Base-by-base conservation (phyloP, 73 alveolate species). In the Loxodes magnus region DNA sequence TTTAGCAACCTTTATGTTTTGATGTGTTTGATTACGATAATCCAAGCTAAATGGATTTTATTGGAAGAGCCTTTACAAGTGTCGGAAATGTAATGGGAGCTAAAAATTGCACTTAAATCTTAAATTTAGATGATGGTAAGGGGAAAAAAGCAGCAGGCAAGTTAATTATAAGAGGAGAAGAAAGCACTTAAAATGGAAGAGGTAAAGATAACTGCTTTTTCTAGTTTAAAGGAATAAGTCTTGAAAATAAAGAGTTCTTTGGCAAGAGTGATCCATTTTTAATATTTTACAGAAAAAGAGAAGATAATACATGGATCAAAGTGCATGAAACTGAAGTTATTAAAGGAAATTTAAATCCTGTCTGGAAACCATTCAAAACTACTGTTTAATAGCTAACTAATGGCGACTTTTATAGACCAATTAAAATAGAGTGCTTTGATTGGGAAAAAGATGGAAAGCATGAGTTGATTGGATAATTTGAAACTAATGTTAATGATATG, bases 381-480 rank as follows among this genome's bases (percentile, higher is more conserved):
- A 43, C 87, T 5, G 19, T 67, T 7, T 43, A 44, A 5, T 42
- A 64, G 41, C 28, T 83, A 7, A 64, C 83, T 43, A 61, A 56
- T 24, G 86, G 86, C 4, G 64, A 79, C 36, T 26, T 20, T 9
- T 10, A 23, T 16, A 34, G 43, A 2, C 79, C 80, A 3, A 58
- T 83, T 2, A 83, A 55, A 38, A 46, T 83, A 20, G 84, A 74
- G 28, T 57, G 80, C 19, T 83, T 64, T 68, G 84, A 77, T 33
- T 60, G 57, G 46, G 25, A 44, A 28, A 54, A 54, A 12, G 31
- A 41, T 25, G 90, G 91, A 17, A 53, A 38, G 46, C 84, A 82
- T 53, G 24, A 71, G 17, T 57, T 72, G 43, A 69, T 62, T 27
- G 95, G 95, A 14, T 78, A 52, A 27, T 41, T 50, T 35, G 39